These are phyloP conservation scores for Catharanthus roseus DNA, from an alignment of 257 asterid species.

Conservation along the genomic window DNA sequence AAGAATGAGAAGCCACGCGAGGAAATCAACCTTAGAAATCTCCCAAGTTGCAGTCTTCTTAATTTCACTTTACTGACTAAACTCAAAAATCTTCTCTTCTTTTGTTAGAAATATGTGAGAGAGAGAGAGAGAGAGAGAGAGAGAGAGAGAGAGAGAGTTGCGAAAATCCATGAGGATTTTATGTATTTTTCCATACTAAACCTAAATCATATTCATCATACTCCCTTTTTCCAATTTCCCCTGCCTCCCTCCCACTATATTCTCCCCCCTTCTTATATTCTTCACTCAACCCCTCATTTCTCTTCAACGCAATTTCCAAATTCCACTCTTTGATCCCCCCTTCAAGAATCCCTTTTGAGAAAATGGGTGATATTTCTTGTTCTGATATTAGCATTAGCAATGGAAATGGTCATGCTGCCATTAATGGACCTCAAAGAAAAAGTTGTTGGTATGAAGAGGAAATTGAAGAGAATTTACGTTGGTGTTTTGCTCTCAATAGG, in stretches of 20 bases:
- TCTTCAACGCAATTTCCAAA: constrained; percentile 25
- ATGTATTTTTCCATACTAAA: constrained; percentile 18
- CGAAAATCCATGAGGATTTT: too few species aligned
- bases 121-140: too few species aligned
- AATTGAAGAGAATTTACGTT: constrained; percentile 82
- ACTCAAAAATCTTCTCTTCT: too few species aligned
- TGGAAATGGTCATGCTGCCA: constrained; percentile 30
- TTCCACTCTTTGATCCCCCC: too few species aligned
- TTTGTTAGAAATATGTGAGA: too few species aligned
- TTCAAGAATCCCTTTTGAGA: constrained; percentile 10
- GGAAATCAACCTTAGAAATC: constrained; percentile 54
- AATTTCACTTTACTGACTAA: too few species aligned
- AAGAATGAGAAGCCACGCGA: constrained; percentile 43
- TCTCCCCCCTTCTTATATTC: constrained; percentile 32
- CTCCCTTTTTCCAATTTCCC: constrained; percentile 23
- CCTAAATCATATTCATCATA: constrained; percentile 12
- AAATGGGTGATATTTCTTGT: constrained; percentile 74
- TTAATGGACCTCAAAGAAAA: constrained; percentile 51
- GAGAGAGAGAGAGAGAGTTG: too few species aligned
- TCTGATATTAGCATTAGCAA: constrained; percentile 30
- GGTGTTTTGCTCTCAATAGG: constrained; percentile 99
- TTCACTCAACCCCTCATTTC: constrained; percentile 18
- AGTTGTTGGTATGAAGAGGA: constrained; percentile 99
- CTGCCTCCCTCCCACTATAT: too few species aligned
- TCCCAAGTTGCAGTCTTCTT: constrained; percentile 14